Base-by-base conservation (phyloP, 106 monocot species). In the Iris macrosiphon region DNA sequence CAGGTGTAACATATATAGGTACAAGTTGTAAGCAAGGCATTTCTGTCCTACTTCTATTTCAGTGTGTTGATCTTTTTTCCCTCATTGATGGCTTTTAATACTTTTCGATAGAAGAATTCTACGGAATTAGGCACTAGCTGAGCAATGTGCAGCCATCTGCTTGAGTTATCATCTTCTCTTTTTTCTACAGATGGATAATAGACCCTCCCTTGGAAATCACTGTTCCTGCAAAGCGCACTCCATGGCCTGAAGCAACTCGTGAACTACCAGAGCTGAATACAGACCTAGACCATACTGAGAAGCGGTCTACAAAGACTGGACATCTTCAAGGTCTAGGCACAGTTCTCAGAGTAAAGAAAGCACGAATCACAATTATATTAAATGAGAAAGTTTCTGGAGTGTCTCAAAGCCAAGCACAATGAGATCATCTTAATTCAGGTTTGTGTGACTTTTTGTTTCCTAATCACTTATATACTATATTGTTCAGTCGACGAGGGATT, bases 151-250 rank as follows among this genome's bases (percentile, higher is more conserved):
- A n/a, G n/a, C n/a, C n/a, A n/a, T n/a, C n/a, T n/a, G n/a, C n/a
- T n/a, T n/a, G n/a, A n/a, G n/a, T n/a, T n/a, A n/a, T n/a, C n/a
- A n/a, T n/a, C n/a, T n/a, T n/a, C n/a, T n/a, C n/a, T n/a, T n/a
- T n/a, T n/a, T n/a, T n/a, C n/a, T n/a, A n/a, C n/a, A 88, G 88
- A 60, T 88, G 88, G 88, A 57, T 65, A 17, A 83, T 88, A 10
- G 63, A 83, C 28, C 72, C 82, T 59, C 75, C 83, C 45, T 34
- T 88, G 24, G 78, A 83, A 34, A 66, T 83, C 34, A 69, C 49
- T 22, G 68, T 88, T 28, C 79, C 79, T 31, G 69, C 83, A 35
- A 88, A 79, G 52, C 72, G 39, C 28, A 83, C 76, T 66, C 79
- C 82, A 35, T 88, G 88, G 83, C 78, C 78, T 17, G 68, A 70